Evolutionary conservation across 2,329 filamentous ascomycete genomes (phyloP).

Genomic region (Cladosporium sphaerospermum): DNA sequence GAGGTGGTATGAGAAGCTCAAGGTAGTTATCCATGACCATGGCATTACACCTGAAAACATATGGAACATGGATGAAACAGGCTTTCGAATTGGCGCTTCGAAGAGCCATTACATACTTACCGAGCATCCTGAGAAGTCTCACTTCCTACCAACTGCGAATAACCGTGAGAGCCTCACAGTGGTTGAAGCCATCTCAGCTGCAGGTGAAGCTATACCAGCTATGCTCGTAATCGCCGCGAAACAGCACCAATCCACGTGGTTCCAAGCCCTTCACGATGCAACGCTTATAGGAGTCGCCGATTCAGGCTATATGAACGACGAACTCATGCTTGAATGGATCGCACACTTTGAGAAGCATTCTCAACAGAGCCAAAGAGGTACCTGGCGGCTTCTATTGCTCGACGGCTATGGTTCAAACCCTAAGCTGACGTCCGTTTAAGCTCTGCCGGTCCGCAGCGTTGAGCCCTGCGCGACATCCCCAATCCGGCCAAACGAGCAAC

Average conservation of each 20-base stretch:
- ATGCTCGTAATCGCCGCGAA: not conserved
- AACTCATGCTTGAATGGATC: conserved; percentile 10
- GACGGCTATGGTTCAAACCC: conserved; percentile 3
- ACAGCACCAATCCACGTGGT: not conserved
- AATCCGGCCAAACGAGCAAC: too few relatives aligned
- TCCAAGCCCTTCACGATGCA: not conserved
- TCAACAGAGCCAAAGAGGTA: not conserved
- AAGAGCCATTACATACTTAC: not conserved
- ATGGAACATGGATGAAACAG: conserved; percentile 5
- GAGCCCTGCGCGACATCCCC: too few relatives aligned
- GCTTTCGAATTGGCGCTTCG: not conserved
- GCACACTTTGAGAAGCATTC: conserved; percentile 11
- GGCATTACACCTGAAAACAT: not conserved
- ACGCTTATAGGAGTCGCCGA: not conserved
- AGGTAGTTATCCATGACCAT: not conserved
- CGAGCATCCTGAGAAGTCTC: not conserved
- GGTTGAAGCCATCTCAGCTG: not conserved
- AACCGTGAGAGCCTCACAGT: not conserved
- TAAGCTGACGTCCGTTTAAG: too few relatives aligned
- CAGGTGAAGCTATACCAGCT: not conserved
- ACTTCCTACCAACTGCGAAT: not conserved
- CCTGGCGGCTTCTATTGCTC: conserved; percentile 7
- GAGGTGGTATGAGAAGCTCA: not conserved
- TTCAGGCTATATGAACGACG: conserved; percentile 12
- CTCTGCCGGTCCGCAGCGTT: too few relatives aligned